Conservation (phyloP, 257 asterid species). For the Solanum okadae region DNA sequence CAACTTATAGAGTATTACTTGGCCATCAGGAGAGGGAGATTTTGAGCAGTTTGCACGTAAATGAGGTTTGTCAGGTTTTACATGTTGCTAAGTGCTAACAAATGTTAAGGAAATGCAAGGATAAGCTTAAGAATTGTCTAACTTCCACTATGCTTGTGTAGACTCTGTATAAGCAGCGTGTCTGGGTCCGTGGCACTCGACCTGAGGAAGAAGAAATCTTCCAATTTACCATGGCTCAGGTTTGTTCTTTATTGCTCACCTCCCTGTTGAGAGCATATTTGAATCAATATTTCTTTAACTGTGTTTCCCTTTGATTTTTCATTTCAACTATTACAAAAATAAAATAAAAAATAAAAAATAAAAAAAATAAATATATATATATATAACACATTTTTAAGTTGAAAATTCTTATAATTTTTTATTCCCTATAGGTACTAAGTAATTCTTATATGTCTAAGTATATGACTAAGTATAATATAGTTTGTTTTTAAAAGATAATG, state of each 20-base stretch:
- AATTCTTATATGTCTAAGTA: no score
- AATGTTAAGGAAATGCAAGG: background rate
- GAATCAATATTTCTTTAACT: background rate
- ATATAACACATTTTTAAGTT: no score
- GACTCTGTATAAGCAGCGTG: slow-evolving; percentile 68
- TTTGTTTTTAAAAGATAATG: no score
- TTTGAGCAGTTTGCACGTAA: slow-evolving; percentile 70
- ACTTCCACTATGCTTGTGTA: slow-evolving; percentile 20
- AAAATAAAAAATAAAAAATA: no score
- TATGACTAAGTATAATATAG: no score
- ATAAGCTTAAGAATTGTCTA: background rate
- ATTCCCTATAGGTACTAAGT: no score
- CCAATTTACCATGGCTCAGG: slow-evolving; percentile 87
- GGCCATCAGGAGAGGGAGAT: slow-evolving; percentile 83
- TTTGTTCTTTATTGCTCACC: slow-evolving; percentile 2
- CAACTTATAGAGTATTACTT: slow-evolving; percentile 77
- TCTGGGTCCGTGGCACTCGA: slow-evolving; percentile 83
- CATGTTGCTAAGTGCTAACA: background rate
- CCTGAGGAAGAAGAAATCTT: slow-evolving; percentile 89
- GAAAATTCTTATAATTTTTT: no score
- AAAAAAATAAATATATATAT: no score
- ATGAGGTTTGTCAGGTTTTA: slow-evolving; percentile 49
- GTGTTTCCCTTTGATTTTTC: background rate
- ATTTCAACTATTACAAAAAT: background rate
- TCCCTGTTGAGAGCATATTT: background rate